phyloP scores from a whole-genome alignment of 140 eudicot species.

The Oenanthe javanica region DNA sequence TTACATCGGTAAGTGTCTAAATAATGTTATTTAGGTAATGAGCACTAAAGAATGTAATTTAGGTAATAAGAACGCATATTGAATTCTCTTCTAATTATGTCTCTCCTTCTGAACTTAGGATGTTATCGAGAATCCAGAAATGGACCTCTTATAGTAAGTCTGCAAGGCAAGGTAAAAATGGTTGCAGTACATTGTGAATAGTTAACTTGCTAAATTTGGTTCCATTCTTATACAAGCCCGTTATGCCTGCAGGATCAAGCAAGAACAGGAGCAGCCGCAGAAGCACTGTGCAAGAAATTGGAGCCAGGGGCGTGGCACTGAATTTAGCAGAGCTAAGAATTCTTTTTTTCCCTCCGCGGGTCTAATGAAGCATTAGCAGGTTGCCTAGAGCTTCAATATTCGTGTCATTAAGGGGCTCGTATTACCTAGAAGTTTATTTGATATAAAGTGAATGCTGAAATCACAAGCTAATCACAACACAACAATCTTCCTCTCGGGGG shows the following conservation, averaged over 20 bases:
- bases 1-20: constrained; percentile 43
- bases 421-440: not conserved
- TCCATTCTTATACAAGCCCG: not conserved
- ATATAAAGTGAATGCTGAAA: not conserved
- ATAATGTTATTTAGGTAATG: not conserved
- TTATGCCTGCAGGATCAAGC: constrained; percentile 51
- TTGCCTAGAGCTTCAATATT: not conserved
- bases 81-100: not conserved
- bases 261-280: constrained; percentile 52
- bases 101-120: constrained; percentile 32
- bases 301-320: constrained; percentile 22
- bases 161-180: constrained; percentile 66
- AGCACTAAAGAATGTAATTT: not conserved
- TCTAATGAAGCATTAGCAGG: not conserved
- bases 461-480: not conserved
- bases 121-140: constrained; percentile 66
- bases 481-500: not conserved
- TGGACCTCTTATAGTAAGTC: constrained; percentile 57
- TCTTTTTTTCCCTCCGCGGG: not conserved
- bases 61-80: not conserved
- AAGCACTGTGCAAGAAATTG: constrained; percentile 49
- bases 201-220: not conserved
- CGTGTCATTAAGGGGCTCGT: not conserved
- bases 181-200: not conserved
- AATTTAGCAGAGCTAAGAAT: constrained; percentile 10